Evolutionary conservation across 768 basidiomycete species (phyloP).

Genomic region (Mycena chlorophos): DNA sequence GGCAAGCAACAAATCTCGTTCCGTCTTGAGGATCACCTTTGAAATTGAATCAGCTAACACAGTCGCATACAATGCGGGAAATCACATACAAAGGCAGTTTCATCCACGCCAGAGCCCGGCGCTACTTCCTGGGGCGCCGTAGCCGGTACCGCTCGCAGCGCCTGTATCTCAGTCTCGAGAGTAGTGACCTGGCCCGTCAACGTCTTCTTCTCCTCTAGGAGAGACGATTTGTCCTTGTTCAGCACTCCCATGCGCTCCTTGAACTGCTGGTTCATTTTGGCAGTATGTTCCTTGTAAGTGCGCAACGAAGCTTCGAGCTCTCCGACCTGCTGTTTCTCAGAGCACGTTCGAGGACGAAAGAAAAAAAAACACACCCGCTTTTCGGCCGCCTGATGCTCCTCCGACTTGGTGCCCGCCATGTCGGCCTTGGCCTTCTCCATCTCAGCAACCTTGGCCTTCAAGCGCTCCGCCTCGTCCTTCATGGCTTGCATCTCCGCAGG

Average conservation of each 20-base stretch:
- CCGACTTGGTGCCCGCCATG: constrained; percentile 31
- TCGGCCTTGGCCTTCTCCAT: constrained; percentile 22
- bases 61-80: not conserved
- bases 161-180: constrained; percentile 37
- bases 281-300: constrained; percentile 29
- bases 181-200: constrained; percentile 40
- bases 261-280: constrained; percentile 26
- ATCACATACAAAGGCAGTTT: not conserved
- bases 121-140: constrained; percentile 26
- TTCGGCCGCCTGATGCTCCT: constrained; percentile 28
- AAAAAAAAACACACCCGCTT: constrained; percentile 30
- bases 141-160: constrained; percentile 27
- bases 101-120: constrained; percentile 32
- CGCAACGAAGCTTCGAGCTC: constrained; percentile 45
- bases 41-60: not conserved
- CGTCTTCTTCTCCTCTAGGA: constrained; percentile 39
- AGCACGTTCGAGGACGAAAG: not conserved
- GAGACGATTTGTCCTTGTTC: constrained; percentile 36
- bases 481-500: constrained; percentile 80
- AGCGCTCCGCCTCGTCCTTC: constrained; percentile 64
- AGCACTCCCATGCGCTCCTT: constrained; percentile 34
- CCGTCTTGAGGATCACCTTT: constrained; percentile 42
- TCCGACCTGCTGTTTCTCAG: constrained; percentile 35
- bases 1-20: constrained; percentile 61
- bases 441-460: constrained; percentile 38